Base-by-base conservation (phyloP, 2,329 filamentous ascomycete species). In the Colletotrichum lupini region DNA sequence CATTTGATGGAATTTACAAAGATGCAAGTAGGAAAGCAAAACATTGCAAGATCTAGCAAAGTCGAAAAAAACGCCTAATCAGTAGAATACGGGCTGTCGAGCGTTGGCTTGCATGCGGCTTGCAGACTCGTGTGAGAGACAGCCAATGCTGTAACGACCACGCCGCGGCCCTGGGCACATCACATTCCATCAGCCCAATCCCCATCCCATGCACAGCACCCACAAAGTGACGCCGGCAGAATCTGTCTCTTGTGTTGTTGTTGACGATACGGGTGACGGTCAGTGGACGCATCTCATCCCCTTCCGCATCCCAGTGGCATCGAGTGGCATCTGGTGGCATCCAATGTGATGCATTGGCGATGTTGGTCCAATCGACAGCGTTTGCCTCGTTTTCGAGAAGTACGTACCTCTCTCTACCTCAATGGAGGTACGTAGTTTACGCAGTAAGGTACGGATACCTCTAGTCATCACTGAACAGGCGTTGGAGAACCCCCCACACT, bases 51-150 rank as follows among this genome's bases (percentile, higher is more conserved):
- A 56, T 61, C 59, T 28, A 37, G 19, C 37, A 42, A 24, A 42
- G 42, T 49, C 28, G 24, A 35, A 65, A 67, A 67, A 57, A 69
- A 56, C 53, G 69, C 69, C 66, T 28, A 28, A 64, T 35, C 28
- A 37, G 57, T 49, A 32, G 22, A 22, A 22, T 16, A 16, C 37
- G 5, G 19, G n/a, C 30, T 58, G 56, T 32, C n/a, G 56, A 37
- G 42, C 42, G 42, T 19, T 49, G 42, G 19, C 56, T 58, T 58
- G 56, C 56, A 58, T 35, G 56, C 19, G 56, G 8, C 30, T 30
- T 32, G 56, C 56, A n/a, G 52, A 55, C 28, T 35, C n/a, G 42
- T 49, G 42, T 8, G 19, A 19, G 16, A 49, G 28, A 57, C n/a
- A 16, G 58, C 19, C 19, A 16, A 42, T 16, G 16, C 14, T 42